Evolutionary conservation across 352 stramenopile genomes (phyloP).

Genomic region (Phytophthora ohioensis): DNA sequence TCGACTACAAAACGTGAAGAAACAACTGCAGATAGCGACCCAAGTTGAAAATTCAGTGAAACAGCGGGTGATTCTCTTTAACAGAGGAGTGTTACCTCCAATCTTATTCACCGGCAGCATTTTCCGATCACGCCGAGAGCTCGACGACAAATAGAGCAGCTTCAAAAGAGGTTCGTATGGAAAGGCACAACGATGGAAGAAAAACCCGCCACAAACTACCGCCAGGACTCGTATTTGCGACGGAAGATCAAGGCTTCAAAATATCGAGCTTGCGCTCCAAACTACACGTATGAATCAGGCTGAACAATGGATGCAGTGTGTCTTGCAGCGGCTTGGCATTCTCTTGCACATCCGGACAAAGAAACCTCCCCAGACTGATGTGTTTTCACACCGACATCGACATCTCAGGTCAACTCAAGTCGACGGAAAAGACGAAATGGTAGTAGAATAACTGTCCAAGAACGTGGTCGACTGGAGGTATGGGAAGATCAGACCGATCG

Average conservation of each 20-base stretch:
- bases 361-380: not conserved
- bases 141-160: not conserved
- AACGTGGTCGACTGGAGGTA: not conserved
- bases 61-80: not conserved
- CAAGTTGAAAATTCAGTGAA: not conserved
- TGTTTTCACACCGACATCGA: not conserved
- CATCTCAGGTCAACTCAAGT: too few relatives aligned
- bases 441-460: not conserved
- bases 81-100: not conserved
- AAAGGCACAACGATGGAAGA: not conserved
- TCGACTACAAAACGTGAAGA: not conserved
- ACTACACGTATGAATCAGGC: slow-evolving; percentile 4
- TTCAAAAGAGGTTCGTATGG: not conserved
- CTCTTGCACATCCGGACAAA: not conserved
- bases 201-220: not conserved
- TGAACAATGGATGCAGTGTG: not conserved
- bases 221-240: not conserved
- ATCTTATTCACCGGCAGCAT: not conserved
- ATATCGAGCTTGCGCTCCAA: slow-evolving; percentile 3
- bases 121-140: not conserved
- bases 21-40: not conserved
- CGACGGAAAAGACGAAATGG: not conserved
- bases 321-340: not conserved
- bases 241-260: slow-evolving; percentile 6
- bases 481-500: slow-evolving; percentile 1